Base-by-base conservation (phyloP, 495 filamentous ascomycete genomes). In the Lophiotrema nucula region DNA sequence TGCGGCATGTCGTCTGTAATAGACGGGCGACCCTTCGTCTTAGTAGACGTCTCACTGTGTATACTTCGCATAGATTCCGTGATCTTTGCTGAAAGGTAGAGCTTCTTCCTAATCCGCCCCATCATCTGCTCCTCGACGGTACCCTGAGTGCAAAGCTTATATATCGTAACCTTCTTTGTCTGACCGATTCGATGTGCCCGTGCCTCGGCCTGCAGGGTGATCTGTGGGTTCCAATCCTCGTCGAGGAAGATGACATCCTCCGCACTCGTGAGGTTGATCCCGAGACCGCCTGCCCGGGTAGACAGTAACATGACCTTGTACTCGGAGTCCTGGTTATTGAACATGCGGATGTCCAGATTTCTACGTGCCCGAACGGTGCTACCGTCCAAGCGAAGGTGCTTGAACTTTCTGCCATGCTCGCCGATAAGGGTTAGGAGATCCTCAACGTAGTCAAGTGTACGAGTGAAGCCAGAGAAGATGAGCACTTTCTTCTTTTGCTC, bases 211-310 rank as follows among this genome's bases (percentile, higher is more conserved):
- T 86, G 83, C 2, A 80, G 58, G 50, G 76, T 83, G 10, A 83
- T 73, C 57, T 86, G 83, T 0, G 84, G 85, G 37, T 87, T 87
- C 82, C 82, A 87, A 56, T 87, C 83, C 31, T 81, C 77, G 37
- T 88, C 85, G 2, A 87, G 66, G 61, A 88, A 83, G 15, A 87
- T 72, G 1, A 87, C 81, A 49, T 81, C 80, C 4, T 77, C 81
- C 0, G 84, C 82, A 27, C 77, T 73, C 2, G 81, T 77, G 0
- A 87, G 69, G 56, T 86, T 88, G 35, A 87, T 76, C 3, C 84
- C 85, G 16, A 87, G 70, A 0, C 85, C 83, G 21, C 85, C 84
- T 21, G 85, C 83, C 31, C 81, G 70, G 6, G 82, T 86, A 0
- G 83, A 84, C 41, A 88, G 78, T 2, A 88, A 65, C 74, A 88